These are phyloP conservation scores for Lolium perenne DNA, from an alignment of 176 grass and related monocot genomes.

Conservation along the genomic window DNA sequence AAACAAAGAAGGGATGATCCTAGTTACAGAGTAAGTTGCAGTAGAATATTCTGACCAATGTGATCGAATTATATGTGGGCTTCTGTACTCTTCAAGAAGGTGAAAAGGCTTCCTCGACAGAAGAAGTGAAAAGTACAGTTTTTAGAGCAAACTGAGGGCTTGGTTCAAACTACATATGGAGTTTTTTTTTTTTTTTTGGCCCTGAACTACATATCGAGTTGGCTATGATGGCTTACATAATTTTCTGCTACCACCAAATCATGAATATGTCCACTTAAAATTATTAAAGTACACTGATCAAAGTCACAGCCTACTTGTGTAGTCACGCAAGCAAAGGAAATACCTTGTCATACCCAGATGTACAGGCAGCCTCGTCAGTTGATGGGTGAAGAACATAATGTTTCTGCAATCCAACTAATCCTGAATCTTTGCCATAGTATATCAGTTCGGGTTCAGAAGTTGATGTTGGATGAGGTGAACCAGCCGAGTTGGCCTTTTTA, in stretches of 20 bases:
- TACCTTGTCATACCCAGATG: constrained; percentile 95
- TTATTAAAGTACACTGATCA: background rate
- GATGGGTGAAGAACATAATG: constrained; percentile 50
- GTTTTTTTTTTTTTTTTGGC: too few relatives aligned
- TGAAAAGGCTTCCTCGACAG: background rate
- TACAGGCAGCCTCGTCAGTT: constrained; percentile 52
- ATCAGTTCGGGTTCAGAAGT: constrained; percentile 80
- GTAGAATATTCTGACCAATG: background rate
- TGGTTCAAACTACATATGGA: background rate
- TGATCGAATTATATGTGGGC: background rate
- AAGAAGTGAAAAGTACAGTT: background rate
- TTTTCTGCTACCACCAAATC: background rate
- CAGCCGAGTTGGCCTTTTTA: constrained; percentile 51
- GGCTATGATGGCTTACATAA: background rate
- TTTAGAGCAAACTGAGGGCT: constrained; percentile 6
- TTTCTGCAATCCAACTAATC: constrained; percentile 76
- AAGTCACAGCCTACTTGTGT: constrained; percentile 2
- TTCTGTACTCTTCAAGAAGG: background rate
- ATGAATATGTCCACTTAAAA: constrained; percentile 8
- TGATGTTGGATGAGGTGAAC: constrained; percentile 46
- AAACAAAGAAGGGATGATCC: background rate
- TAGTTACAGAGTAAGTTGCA: background rate
- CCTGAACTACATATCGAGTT: background rate
- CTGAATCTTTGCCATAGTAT: constrained; percentile 94
- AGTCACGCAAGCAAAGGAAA: background rate